Base-by-base conservation (phyloP, 352 stramenopile genomes). In the Thalassiosira livingstoniorum region DNA sequence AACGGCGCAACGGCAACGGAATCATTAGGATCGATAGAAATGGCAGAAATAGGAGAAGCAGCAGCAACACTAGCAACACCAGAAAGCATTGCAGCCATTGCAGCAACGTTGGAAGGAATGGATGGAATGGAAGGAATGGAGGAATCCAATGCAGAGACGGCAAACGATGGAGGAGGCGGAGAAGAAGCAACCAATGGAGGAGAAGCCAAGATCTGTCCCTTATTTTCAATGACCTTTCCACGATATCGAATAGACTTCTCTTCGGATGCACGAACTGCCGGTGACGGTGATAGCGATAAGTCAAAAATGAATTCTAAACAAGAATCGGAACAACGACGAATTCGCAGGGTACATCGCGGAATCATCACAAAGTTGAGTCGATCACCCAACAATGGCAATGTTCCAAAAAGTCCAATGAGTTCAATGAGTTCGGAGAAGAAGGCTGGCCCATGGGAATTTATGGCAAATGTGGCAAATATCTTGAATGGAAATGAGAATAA, bases 181-280 rank as follows among this genome's bases (percentile, higher is more conserved):
- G n/a, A 58, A 5, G 7, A 47, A 47, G 15, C 39, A 47, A 47
- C 39, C 15, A 47, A 7, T 47, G 7, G 7, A 7, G 39, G 7
- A 47, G 7, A 47, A 47, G 7, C 54, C 32, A 63, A 31, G 31
- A 66, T 27, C 31, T 71, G 70, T 71, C 70, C 70, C 45, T 35
- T 78, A 34, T 78, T 61, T 34, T 72, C 60, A 10, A 71, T 65
- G 70, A 71, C 57, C 23, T 78, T 78, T 64, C 70, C 70, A 39
- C 29, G 70, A 32, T 78, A 78, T 64, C 69, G 69, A 27, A 61
- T 78, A 32, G 68, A 77, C 21, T 58, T 37, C 21, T 54, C 47
- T 29, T 64, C 51, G 25, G 5, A 25, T 23, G 42, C 18, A 45
- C 3, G 15, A 45, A n/a, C 34, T n/a, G 29, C n/a, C n/a, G n/a